phyloP scores from a whole-genome alignment of 345 rosid genomes.

The Toxicodendron radicans region DNA sequence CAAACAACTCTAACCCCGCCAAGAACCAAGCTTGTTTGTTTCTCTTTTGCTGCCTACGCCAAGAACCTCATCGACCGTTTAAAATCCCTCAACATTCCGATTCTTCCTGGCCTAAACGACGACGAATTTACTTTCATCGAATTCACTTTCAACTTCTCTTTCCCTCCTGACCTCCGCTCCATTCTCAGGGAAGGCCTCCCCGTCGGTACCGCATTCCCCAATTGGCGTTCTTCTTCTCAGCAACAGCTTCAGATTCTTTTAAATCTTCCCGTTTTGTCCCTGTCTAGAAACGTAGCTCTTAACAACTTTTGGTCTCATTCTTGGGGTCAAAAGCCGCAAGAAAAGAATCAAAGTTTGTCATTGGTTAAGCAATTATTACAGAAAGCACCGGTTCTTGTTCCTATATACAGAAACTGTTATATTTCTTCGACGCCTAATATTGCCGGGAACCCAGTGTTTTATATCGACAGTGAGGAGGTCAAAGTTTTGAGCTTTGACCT shows the following conservation, averaged over 20 bases:
- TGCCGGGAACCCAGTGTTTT: constrained; percentile 76
- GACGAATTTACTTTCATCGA: constrained; percentile 62
- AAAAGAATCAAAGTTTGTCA: constrained; percentile 27
- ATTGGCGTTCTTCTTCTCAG: constrained; percentile 72
- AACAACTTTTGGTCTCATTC: constrained; percentile 69
- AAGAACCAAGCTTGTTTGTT: constrained; percentile 43
- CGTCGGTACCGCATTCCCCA: constrained; percentile 62
- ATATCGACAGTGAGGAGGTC: constrained; percentile 49
- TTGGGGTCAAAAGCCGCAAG: constrained; percentile 60
- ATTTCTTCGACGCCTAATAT: constrained; percentile 51
- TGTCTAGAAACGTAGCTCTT: constrained; percentile 44
- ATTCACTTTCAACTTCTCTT: constrained; percentile 55
- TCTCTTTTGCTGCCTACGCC: constrained; percentile 72
- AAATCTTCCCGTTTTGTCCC: constrained; percentile 47
- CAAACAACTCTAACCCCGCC: constrained; percentile 15
- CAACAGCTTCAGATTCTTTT: constrained; percentile 58
- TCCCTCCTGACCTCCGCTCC: constrained; percentile 85
- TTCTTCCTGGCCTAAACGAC: constrained; percentile 63
- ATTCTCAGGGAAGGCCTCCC: constrained; percentile 85
- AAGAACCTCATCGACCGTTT: constrained; percentile 55
- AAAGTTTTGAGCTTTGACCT: constrained; percentile 62
- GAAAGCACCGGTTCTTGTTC: constrained; percentile 64
- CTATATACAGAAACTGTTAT: constrained; percentile 59
- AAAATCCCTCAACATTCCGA: constrained; percentile 43
- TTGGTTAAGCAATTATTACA: constrained; percentile 28